Evolutionary conservation across 805 yeast genomes (phyloP).

Genomic region (Nakazawaea laoshanensis): DNA sequence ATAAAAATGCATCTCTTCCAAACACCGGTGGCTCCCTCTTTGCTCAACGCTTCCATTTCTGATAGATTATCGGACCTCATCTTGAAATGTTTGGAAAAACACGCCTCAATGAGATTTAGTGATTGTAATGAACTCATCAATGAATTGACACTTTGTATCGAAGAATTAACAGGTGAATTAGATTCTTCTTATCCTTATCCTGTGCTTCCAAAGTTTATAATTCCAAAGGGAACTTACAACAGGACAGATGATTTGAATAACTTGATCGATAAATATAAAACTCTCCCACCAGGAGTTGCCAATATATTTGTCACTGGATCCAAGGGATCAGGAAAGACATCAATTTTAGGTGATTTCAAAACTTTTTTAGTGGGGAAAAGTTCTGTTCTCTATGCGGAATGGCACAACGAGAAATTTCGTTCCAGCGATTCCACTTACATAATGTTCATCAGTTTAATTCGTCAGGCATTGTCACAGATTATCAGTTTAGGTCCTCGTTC

Average conservation of each 20-base stretch:
- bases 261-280: slow-evolving; percentile 16
- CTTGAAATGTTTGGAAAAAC: slow-evolving; percentile 32
- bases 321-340: slow-evolving; percentile 37
- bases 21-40: slow-evolving; percentile 31
- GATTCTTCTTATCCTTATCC: slow-evolving; percentile 10
- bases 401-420: slow-evolving; percentile 21
- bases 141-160: slow-evolving; percentile 24
- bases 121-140: slow-evolving; percentile 24
- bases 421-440: slow-evolving; percentile 14
- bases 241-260: slow-evolving; percentile 17
- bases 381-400: slow-evolving; percentile 21
- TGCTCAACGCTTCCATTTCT: slow-evolving; percentile 22
- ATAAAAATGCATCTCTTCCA: slow-evolving; percentile 31
- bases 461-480: slow-evolving; percentile 30
- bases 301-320: slow-evolving; percentile 29
- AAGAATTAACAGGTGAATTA: slow-evolving; percentile 13
- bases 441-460: slow-evolving; percentile 14
- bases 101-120: slow-evolving; percentile 29
- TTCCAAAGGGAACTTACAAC: slow-evolving; percentile 22
- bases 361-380: slow-evolving; percentile 22
- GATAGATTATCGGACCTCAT: slow-evolving; percentile 28
- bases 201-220: slow-evolving; percentile 12
- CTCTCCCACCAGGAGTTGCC: slow-evolving; percentile 16
- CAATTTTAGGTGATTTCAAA: slow-evolving; percentile 29
- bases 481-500: slow-evolving; percentile 26